These are phyloP conservation scores for Mycena latifolia DNA, from an alignment of 768 basidiomycete genomes.

Conservation along the genomic window DNA sequence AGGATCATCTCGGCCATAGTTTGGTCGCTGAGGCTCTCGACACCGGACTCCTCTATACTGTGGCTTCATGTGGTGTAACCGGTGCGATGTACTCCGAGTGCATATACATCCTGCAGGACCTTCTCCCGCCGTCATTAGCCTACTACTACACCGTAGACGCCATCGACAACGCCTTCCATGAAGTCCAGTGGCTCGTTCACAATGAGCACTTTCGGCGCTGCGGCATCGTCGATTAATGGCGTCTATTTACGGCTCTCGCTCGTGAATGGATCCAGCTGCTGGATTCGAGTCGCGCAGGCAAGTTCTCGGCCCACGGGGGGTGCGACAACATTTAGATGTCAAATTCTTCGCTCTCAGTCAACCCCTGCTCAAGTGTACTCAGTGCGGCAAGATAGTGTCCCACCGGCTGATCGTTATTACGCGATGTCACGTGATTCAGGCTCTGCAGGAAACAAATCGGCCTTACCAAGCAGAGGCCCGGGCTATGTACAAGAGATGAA, in stretches of 20 bases:
- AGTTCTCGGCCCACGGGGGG: background rate
- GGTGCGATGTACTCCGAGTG: background rate
- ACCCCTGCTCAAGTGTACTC: background rate
- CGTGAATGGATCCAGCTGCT: background rate
- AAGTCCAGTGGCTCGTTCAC: background rate
- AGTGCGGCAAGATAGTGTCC: constrained; percentile 8
- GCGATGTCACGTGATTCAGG: background rate
- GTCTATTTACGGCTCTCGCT: background rate
- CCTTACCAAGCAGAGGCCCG: constrained; percentile 13
- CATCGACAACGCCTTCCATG: background rate
- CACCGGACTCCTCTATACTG: background rate
- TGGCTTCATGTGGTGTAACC: background rate
- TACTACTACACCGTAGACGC: background rate
- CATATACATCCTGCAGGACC: background rate
- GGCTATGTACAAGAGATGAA: constrained; percentile 28
- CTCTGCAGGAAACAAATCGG: constrained; percentile 29
- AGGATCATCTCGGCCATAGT: background rate
- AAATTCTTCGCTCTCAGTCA: background rate
- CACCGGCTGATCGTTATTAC: no score
- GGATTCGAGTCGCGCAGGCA: background rate
- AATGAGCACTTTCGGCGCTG: background rate
- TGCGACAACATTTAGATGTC: constrained; percentile 1
- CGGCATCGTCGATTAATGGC: background rate
- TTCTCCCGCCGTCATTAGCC: background rate
- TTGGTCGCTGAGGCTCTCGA: background rate